Evolutionary conservation across 169 alveolate species (phyloP), one percentile per base, ranked within the genome.

Genomic region (Theileria luwenshuni): DNA sequence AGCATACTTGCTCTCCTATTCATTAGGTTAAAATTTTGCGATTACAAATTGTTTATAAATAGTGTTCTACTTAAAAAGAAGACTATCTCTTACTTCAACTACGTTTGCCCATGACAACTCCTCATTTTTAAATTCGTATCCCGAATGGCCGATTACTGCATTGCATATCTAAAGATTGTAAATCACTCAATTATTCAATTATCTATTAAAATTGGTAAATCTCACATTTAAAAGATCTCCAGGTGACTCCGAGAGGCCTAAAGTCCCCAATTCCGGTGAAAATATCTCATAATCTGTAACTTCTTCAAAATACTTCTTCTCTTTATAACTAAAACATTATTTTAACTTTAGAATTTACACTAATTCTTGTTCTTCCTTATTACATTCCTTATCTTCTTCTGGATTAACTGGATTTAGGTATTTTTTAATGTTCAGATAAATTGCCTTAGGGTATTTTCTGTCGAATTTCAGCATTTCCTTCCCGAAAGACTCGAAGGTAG

Each of bases 401-500:
- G 42, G 80, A 15, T 54, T 25, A 10, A 28, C 23, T 0, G 89
- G 89, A 6, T 68, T 73, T 7, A 65, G 47, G 0, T 12, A 23
- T 23, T 51, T 10, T 21, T 6, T 47, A 21, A 74, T 74, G 32
- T 81, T 73, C n/a, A 81, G 74, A 33, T 79, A 79, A 8, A 81
- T 32, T 19, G 84, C 64, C 0, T 68, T 49, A 32, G 68, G 41
- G 25, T 49, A 71, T 27, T 25, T 41, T n/a, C 43, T 73, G 48
- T 81, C 89, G 45, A 33, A 73, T 23, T 27, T n/a, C 30, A 81
- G 51, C 38, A 59, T 21, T 12, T 73, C 84, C 13, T 67, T 48
- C 23, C 91, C 89, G 43, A 75, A 89, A 0, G 92, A 84, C 23
- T 84, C 75, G 42, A 62, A 91, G 0, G 88, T 81, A 63, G 52